phyloP scores from a whole-genome alignment of 2,329 filamentous ascomycete species.

The Aspergillus sp. region DNA sequence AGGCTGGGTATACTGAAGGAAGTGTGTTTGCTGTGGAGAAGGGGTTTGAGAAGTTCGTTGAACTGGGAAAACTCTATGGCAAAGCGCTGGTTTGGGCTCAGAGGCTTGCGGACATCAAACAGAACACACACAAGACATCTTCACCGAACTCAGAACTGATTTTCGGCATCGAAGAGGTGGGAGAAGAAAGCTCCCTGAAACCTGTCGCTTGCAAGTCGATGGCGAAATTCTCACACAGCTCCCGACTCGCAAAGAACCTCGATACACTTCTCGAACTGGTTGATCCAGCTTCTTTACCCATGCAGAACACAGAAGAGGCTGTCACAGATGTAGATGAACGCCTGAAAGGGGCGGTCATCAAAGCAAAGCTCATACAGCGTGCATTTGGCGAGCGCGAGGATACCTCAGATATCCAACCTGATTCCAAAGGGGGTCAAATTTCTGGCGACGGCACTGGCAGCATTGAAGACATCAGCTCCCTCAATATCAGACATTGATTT shows the following conservation, averaged over 20 bases:
- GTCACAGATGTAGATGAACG: conserved; percentile 91
- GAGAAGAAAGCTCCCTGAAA: conserved; percentile 21
- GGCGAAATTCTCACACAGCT: conserved; percentile 53
- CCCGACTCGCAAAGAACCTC: conserved; percentile 74
- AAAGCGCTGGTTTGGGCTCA: conserved; percentile 82
- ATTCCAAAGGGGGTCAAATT: conserved; percentile 28
- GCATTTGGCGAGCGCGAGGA: conserved; percentile 55
- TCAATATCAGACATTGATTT: conserved; percentile 40
- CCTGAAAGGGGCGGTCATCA: conserved; percentile 77
- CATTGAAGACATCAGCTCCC: conserved; percentile 49
- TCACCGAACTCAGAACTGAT: background rate
- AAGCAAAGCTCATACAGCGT: conserved; percentile 80
- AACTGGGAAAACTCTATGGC: conserved; percentile 75
- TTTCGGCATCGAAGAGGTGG: conserved; percentile 12
- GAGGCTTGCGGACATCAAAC: conserved; percentile 52
- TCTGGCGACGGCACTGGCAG: conserved; percentile 41
- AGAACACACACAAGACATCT: background rate
- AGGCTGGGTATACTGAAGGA: conserved; percentile 81
- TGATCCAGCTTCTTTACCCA: conserved; percentile 74
- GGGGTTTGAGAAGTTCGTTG: conserved; percentile 87
- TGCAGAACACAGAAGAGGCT: conserved; percentile 80
- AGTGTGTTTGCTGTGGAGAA: conserved; percentile 87
- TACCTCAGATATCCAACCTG: conserved; percentile 24
- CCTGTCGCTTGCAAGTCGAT: conserved; percentile 40
- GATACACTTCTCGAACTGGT: conserved; percentile 72